Evolutionary conservation across 306 rosid genomes (phyloP), one percentile per base, ranked within the genome.

Genomic region (Oxytropis ochrocephala): DNA sequence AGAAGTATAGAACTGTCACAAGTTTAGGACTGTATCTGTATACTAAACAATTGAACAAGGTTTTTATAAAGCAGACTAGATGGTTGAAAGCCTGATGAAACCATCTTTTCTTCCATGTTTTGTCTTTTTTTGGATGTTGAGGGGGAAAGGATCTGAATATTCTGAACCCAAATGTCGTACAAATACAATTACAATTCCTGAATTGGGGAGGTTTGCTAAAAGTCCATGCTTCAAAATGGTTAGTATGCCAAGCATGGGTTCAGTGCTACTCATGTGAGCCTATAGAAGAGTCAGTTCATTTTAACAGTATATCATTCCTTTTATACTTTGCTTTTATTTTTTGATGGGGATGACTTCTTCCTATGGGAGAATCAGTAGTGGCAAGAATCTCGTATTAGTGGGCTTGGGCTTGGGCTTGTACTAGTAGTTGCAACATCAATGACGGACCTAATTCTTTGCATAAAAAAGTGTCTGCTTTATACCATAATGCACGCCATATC

Each of bases 21-120:
- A 21, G 24, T 24, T 24, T 24, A 24, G 29, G 3, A 63, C 33
- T 9, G 11, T 42, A 67, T 6, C 16, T n/a, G 21, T 36, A 64
- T 9, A 36, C 39, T 66, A 59, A 73, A 38, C 24, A 70, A 10
- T n/a, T 73, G 65, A 78, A 65, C 52, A 78, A 41, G 14, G 35
- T 47, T 64, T 11, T 32, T 49, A 46, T 32, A 64, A 64, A 60
- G 35, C 6, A 58, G n/a, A 71, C 8, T 50, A 8, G 36, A 24
- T 61, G 59, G 39, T 56, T 53, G 44, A 64, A 55, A 48, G 13
- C 48, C 46, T 10, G 67, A 29, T 32, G 11, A 59, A 13, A 68
- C 50, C 51, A 53, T 38, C 2, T 35, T 50, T 60, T 42, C 11
- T 56, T 29, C 51, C 14, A 7, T 36, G 12, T 67, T 42, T 58